phyloP scores from a whole-genome alignment of 225 moss, liverwort and hornwort species.

The Pleurozium schreberi region DNA sequence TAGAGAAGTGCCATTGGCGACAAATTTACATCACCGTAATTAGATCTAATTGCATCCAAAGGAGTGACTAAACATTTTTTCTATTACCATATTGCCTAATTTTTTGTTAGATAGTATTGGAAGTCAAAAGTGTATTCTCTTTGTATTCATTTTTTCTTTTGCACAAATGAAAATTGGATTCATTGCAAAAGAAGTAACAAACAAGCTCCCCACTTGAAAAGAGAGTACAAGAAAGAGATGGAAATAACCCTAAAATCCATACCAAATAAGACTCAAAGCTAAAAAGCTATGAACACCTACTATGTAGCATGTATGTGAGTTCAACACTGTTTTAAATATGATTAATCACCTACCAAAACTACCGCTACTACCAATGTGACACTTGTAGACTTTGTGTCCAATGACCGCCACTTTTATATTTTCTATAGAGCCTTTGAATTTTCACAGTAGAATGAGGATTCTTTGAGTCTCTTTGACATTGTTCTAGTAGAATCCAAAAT shows the following conservation, averaged over 20 bases:
- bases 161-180: not conserved
- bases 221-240: accelerated
- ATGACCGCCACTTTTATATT: not conserved
- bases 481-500: not conserved
- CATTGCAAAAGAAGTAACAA: not conserved
- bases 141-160: not conserved
- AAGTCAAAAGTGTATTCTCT: no score
- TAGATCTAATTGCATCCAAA: not conserved
- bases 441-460: accelerated
- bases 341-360: not conserved
- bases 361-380: accelerated
- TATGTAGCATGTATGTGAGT: not conserved
- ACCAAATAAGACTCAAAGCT: not conserved
- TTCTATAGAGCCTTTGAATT: accelerated
- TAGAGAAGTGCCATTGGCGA: no score
- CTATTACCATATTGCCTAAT: not conserved
- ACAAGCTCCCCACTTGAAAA: accelerated
- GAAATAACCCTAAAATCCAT: no score
- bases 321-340: no score
- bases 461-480: not conserved
- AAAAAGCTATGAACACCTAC: not conserved
- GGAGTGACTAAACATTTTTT: accelerated
- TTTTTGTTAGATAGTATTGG: no score
- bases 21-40: not conserved
- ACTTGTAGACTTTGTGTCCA: accelerated